Evolutionary conservation across 2,329 filamentous ascomycete species (phyloP), one percentile per base, ranked within the genome.

Genomic region (Colletotrichum limetticola): DNA sequence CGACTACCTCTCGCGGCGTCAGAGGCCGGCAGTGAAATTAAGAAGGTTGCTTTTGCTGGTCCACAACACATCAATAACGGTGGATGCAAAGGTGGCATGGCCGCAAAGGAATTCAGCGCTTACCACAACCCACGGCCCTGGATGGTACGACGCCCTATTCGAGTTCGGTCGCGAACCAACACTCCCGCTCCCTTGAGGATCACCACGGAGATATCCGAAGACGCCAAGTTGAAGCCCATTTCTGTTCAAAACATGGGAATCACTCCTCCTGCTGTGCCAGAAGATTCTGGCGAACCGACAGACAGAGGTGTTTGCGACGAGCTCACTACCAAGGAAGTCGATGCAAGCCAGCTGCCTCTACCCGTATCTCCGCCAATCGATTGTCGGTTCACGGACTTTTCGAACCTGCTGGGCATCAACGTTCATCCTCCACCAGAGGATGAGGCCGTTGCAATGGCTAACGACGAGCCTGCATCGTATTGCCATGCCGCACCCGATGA

Each of bases 31-130:
- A 72, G 70, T 71, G 76, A 61, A n/a, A 35, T 72, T 75, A 75
- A 66, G 63, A 71, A 71, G 72, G 74, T 63, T 63, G 65, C 68
- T 42, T 49, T 55, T 35, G 35, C 55, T 63, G 63, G 58, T 32
- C 58, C 26, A 66, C 62, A 68, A 52, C 66, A 71, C 62, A 26
- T 62, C 16, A 62, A 59, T 12, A 62, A 63, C 8, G 63, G 69
- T 73, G 74, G 68, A 72, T 69, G 64, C 73, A 81, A 80, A 80
- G 80, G 80, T 83, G 83, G 81, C 84, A 85, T 85, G 86, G 83
- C 86, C 86, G 86, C 84, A 84, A 88, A 86, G 84, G 80, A 77
- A 71, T 80, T 78, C 72, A 75, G 75, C 76, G 78, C 79, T 74
- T 76, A 76, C 63, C 64, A 73, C 58, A 67, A 76, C 24, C 67